These are phyloP conservation scores for Simplicillium sp. DNA, from an alignment of 2,329 filamentous ascomycete species.

Conservation along the genomic window DNA sequence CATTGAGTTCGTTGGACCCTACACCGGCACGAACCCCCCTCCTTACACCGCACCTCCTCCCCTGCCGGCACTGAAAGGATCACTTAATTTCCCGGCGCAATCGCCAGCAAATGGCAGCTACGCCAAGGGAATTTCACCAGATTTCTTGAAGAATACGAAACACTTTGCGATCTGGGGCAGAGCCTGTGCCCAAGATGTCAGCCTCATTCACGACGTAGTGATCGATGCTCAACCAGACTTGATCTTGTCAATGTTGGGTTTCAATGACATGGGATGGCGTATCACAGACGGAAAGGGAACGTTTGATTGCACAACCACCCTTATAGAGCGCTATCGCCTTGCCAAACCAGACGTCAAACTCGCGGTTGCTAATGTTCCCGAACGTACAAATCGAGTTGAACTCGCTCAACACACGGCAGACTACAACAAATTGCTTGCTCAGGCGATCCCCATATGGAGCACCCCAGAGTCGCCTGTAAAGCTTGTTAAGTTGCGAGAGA, in stretches of 20 bases:
- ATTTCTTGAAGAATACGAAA: background rate
- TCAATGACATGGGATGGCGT: conserved; percentile 24
- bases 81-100: too few relatives aligned
- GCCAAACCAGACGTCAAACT: conserved; percentile 16
- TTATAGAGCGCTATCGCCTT: conserved; percentile 20
- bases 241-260: conserved; percentile 22
- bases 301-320: conserved; percentile 4
- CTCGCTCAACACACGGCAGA: conserved; percentile 12
- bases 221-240: conserved; percentile 19
- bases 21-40: conserved; percentile 18
- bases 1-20: conserved; percentile 13
- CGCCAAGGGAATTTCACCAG: background rate
- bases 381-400: conserved; percentile 16
- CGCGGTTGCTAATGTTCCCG: conserved; percentile 19
- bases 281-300: conserved; percentile 4
- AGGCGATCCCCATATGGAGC: conserved; percentile 14
- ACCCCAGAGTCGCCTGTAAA: conserved; percentile 16
- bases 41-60: too few relatives aligned
- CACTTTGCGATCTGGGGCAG: conserved; percentile 25
- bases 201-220: conserved; percentile 17
- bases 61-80: too few relatives aligned
- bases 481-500: conserved; percentile 20
- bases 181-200: conserved; percentile 19
- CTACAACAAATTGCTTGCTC: conserved; percentile 13
- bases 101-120: too few relatives aligned